Evolutionary conservation across 1,139 yeast genomes (phyloP).

Genomic region (Candida smagusa): DNA sequence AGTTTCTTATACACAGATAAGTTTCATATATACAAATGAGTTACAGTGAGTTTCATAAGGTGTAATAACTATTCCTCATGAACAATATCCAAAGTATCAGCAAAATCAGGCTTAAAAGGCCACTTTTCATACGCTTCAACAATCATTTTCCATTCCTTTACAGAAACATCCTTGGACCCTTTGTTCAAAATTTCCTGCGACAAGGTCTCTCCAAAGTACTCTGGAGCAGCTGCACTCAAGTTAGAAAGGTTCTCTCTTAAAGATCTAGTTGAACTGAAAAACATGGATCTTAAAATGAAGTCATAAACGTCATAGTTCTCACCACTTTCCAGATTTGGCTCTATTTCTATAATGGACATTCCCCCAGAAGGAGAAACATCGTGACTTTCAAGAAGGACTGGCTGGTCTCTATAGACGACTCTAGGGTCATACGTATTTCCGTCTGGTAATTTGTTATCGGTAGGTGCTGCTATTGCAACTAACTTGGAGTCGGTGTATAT

Average conservation of each 20-base stretch:
- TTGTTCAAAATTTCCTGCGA: slow-evolving; percentile 39
- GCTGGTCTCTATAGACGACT: slow-evolving; percentile 36
- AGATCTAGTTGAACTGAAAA: slow-evolving; percentile 50
- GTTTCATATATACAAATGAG: too few species aligned
- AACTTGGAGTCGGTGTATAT: slow-evolving; percentile 53
- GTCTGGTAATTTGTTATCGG: slow-evolving; percentile 19
- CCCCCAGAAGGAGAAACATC: slow-evolving; percentile 24
- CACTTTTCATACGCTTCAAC: slow-evolving; percentile 58
- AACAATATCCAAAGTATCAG: slow-evolving; percentile 20
- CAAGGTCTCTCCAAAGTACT: slow-evolving; percentile 45
- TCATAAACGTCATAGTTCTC: slow-evolving; percentile 58
- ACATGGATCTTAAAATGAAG: slow-evolving; percentile 61
- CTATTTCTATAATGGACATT: slow-evolving; percentile 54
- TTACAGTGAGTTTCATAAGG: too few species aligned
- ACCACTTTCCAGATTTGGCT: slow-evolving; percentile 39
- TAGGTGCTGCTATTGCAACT: slow-evolving; percentile 42
- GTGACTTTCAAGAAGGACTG: slow-evolving; percentile 24
- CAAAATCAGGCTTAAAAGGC: slow-evolving; percentile 76
- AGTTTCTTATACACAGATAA: too few species aligned
- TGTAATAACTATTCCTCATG: slow-evolving; percentile 20
- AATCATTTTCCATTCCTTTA: slow-evolving; percentile 52
- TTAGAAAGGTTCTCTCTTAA: slow-evolving; percentile 48
- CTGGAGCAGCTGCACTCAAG: slow-evolving; percentile 81
- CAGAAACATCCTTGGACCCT: slow-evolving; percentile 46
- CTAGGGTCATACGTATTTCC: slow-evolving; percentile 39